Conservation (phyloP, 345 rosid genomes). For the Eutrema heterophyllum region DNA sequence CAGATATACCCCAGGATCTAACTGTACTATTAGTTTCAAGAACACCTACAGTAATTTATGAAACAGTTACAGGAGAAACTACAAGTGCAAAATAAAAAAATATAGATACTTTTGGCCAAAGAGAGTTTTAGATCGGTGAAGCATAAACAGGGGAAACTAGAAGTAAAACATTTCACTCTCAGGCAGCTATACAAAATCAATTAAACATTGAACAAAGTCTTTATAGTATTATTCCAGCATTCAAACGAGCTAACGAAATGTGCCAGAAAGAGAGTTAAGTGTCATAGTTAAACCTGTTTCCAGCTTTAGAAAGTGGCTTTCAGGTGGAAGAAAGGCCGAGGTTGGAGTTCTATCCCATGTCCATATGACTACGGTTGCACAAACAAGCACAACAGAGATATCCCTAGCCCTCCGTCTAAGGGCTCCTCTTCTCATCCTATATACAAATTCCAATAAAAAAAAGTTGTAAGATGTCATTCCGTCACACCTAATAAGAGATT, state of each 20-base stretch:
- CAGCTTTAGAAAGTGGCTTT: conserved; percentile 37
- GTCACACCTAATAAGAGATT: not conserved
- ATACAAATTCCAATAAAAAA: not conserved
- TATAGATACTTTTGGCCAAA: not conserved
- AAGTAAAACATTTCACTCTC: not conserved
- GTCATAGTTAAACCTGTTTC: conserved; percentile 39
- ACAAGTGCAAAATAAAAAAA: not conserved
- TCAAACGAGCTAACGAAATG: not conserved
- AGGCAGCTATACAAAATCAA: not conserved
- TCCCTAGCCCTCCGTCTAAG: conserved; percentile 41
- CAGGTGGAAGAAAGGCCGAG: conserved; percentile 45
- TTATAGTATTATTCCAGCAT: not conserved
- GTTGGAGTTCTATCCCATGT: conserved; percentile 55
- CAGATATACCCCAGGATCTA: conserved; percentile 6
- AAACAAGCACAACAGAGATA: conserved; percentile 46
- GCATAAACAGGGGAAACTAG: not conserved
- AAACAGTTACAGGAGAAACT: not conserved
- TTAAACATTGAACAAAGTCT: not conserved
- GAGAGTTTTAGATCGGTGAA: not conserved
- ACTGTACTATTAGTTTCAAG: not conserved
- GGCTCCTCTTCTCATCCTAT: conserved; percentile 59
- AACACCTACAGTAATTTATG: not conserved
- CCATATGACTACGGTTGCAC: conserved; percentile 51
- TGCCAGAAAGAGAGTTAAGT: conserved; percentile 8
- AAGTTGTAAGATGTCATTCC: conserved; percentile 12